These are phyloP conservation scores for Sclerotinia spermophila DNA, from an alignment of 2,329 filamentous ascomycete species.

Conservation along the genomic window DNA sequence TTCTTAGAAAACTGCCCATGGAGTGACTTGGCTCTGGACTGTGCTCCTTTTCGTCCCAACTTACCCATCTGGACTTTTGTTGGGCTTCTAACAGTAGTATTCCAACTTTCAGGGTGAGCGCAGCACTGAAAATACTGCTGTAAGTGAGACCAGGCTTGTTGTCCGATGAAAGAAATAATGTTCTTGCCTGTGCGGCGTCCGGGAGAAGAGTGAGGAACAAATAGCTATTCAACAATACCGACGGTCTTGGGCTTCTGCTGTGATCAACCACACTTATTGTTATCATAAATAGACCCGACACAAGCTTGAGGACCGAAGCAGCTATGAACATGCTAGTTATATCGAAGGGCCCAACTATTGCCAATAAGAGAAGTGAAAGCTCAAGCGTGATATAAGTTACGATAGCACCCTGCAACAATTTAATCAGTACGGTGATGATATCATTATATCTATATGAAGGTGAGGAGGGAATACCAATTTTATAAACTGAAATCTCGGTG, in stretches of 20 bases:
- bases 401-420: conserved; percentile 20
- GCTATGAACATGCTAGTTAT: conserved; percentile 31
- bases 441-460: not conserved
- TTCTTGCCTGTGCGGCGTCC: conserved; percentile 21
- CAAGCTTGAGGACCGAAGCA: not conserved
- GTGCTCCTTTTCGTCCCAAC: conserved; percentile 2
- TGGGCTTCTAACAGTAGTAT: conserved; percentile 23
- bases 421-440: conserved; percentile 27
- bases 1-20: conserved; percentile 18
- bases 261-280: conserved; percentile 21
- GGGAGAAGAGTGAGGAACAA: conserved; percentile 21
- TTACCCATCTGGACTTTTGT: conserved; percentile 21
- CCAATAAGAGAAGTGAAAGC: not conserved
- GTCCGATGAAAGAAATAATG: conserved; percentile 18
- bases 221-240: conserved; percentile 21
- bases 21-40: conserved; percentile 27
- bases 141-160: conserved; percentile 25
- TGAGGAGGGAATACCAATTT: conserved; percentile 31
- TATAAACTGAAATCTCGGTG: conserved; percentile 31
- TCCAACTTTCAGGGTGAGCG: conserved; percentile 17
- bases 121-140: conserved; percentile 17
- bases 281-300: not conserved
- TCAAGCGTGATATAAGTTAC: conserved; percentile 2
- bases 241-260: conserved; percentile 20
- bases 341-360: not conserved